These are phyloP conservation scores for Monilinia fructigena DNA, from an alignment of 2,329 filamentous ascomycete species.

Conservation along the genomic window DNA sequence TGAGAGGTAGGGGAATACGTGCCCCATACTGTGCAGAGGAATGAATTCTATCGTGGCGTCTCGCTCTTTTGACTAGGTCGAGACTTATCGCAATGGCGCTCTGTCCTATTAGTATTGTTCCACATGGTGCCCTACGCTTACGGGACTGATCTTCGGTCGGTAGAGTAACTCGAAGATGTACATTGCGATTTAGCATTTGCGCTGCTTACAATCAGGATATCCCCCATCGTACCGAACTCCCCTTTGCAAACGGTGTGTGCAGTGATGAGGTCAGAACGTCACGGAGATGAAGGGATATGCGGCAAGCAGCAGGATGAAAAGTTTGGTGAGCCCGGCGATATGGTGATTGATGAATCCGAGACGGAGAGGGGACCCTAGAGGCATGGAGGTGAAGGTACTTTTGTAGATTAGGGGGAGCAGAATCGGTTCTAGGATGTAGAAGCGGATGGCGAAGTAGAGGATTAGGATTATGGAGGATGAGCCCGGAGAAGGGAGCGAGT, in stretches of 20 bases:
- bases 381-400: constrained; percentile 40
- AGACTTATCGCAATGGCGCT: constrained; percentile 44
- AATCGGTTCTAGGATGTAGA: constrained; percentile 44
- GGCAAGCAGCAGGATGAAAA: constrained; percentile 43
- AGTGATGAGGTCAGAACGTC: constrained; percentile 41
- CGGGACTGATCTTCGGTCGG: constrained; percentile 43
- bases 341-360: constrained; percentile 49
- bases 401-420: constrained; percentile 42
- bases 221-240: constrained; percentile 42
- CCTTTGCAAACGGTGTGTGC: constrained; percentile 38
- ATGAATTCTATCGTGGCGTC: constrained; percentile 39
- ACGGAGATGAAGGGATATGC: constrained; percentile 46
- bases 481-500: constrained; percentile 35
- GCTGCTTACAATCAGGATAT: constrained; percentile 43
- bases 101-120: constrained; percentile 43
- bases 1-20: constrained; percentile 14
- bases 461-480: constrained; percentile 37
- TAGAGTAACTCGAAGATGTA: constrained; percentile 49
- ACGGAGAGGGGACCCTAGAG: constrained; percentile 38
- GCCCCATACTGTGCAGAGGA: constrained; percentile 38
- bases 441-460: constrained; percentile 35
- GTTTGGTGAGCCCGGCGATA: constrained; percentile 45
- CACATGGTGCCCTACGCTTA: constrained; percentile 45
- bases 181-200: constrained; percentile 47
- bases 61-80: constrained; percentile 31